Base-by-base conservation (phyloP, 192 early-diverging fungal species). In the Jimgerdemannia flammicorona region DNA sequence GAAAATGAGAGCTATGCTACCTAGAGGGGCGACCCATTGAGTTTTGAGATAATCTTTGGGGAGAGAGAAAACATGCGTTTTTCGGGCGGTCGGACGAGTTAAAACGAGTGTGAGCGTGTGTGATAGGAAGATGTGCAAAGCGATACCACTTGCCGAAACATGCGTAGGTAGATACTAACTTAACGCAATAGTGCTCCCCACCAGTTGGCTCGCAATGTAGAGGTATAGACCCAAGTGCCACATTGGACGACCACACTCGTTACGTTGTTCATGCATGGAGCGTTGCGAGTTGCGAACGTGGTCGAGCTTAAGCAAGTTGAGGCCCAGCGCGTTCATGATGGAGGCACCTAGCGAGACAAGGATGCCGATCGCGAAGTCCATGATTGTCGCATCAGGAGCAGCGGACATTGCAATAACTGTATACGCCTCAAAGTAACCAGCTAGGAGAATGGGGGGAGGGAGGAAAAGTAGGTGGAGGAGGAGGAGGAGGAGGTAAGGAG, bases 141-240 rank as follows among this genome's bases (percentile, higher is more conserved):
- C 11, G 8, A 69, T 69, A 69, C 11, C n/a, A 19, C 11, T 14
- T 19, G 7, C 8, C 68, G n/a, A 8, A 41, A 69, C 7, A 29
- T 29, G 29, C 29, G 49, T 59, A 59, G 63, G 43, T 59, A 29
- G 69, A 49, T 43, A 78, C 87, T 83, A 84, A 88, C 89, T 86
- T 43, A 90, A 71, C 43, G 88, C 88, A 44, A 89, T 79, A 4
- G 88, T 87, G 43, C 85, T 88, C 9, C 89, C 87, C 40, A 86
- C 77, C 9, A 84, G 67, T 69, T 89, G 86, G 78, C 84, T 85
- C 11, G 73, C 59, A 49, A 88, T 81, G 70, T 89, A 87, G 19
- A 88, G 74, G 69, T 87, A 86, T 7, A 90, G 75, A 40, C 89
- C 87, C 41, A 88, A 40, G 59, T 88, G 87, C 89, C 89, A 88